Evolutionary conservation across 768 basidiomycete species (phyloP), one percentile per base, ranked within the genome.

Genomic region (Russula sp.): DNA sequence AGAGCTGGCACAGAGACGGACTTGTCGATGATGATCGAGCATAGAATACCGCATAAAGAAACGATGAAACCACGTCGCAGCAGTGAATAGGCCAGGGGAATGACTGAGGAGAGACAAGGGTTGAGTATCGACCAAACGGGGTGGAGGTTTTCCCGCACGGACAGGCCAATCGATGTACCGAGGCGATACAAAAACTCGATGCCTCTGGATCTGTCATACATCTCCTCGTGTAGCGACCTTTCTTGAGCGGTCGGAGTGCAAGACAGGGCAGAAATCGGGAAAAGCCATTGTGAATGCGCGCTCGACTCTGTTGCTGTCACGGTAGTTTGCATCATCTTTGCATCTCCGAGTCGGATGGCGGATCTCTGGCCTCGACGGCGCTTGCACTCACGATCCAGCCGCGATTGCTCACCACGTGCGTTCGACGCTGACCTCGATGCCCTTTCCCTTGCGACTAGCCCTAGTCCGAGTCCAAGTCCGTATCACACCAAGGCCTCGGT

Each of bases 31-130:
- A 68, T 88, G 87, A 69, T 91, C 88, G 68, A 87, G 84, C 82
- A 90, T 83, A 32, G 90, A 83, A 70, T 82, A 86, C 62, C 91
- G 81, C 90, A 93, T 91, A 72, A 89, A 93, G 73, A 93, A 93
- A 13, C 92, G 81, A 72, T 93, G 92, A 66, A 93, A 91, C 88
- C 91, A 93, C 7, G 87, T 89, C 29, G 90, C 90, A 29, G 92
- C 90, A 29, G 92, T 90, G 68, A 87, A 87, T 76, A 92, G 82
- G 14, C 90, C 89, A 16, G 89, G 85, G 22, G 85, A 84, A 32
- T 88, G 87, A 52, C 91, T 93, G 70, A 65, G 63, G 38, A 65
- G 63, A n/a, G 46, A 63, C 56, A 58, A 59, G 41, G 48, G 58
- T 63, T 52, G 57, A 43, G 14, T 25, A 56, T 11, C 2, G 36